Conservation (phyloP, 805 yeast genomes). For the Metschnikowia gelsemii region DNA sequence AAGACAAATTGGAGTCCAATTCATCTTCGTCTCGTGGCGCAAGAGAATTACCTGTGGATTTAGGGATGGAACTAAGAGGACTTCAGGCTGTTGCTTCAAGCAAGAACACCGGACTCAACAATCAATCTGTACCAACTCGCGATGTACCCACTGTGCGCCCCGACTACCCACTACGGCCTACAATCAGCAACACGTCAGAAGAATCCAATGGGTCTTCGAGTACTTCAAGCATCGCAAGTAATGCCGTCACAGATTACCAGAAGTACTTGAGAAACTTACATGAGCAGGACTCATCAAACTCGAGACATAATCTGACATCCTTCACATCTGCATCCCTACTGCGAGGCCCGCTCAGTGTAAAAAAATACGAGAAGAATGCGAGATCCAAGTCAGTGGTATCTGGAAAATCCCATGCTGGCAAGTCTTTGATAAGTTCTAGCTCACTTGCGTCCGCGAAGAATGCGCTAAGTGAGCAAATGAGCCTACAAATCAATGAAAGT, state of each 20-base stretch:
- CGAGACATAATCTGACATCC: conserved; percentile 20
- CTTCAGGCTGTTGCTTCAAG: neutral
- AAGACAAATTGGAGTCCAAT: conserved; percentile 16
- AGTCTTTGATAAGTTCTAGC: conserved; percentile 2
- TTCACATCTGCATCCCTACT: conserved; percentile 18
- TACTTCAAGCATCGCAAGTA: conserved; percentile 6
- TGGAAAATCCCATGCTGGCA: conserved; percentile 1
- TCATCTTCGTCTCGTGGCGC: conserved; percentile 21
- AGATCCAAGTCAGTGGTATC: conserved; percentile 9
- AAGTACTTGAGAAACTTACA: conserved; percentile 20
- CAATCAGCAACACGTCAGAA: conserved; percentile 7
- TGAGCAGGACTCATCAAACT: conserved; percentile 14
- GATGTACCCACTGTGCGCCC: neutral
- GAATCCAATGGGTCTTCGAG: conserved; percentile 14
- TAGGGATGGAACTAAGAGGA: neutral
- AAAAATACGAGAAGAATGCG: conserved; percentile 7
- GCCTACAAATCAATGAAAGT: conserved; percentile 11
- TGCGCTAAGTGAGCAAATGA: conserved; percentile 13
- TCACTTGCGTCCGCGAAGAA: conserved; percentile 16
- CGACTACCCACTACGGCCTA: conserved; percentile 5
- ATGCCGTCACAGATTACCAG: conserved; percentile 22
- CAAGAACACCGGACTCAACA: neutral
- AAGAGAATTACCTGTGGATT: conserved; percentile 5
- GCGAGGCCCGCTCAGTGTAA: conserved; percentile 17
- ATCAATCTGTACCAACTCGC: neutral